Percentiles rank a stretch among this genome's conserved stretches.
These are phyloP conservation scores for Gonapodya prolifera DNA, from an alignment of 192 early-diverging fungal species.

Conservation along the genomic window DNA sequence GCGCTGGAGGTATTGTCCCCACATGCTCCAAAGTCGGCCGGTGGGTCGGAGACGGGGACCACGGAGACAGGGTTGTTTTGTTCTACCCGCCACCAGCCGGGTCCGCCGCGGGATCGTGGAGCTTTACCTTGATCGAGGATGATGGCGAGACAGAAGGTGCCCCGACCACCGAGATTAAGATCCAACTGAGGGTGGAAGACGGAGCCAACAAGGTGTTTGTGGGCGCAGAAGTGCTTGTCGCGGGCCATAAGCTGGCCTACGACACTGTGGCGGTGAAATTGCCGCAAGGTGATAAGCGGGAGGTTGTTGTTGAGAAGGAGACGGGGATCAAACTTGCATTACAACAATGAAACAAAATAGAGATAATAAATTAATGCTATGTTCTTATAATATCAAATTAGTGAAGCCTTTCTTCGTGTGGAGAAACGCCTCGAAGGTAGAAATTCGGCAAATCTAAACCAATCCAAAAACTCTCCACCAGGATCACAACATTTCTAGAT, in stretches of 20 bases:
- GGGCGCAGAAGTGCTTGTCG: constrained; percentile 14
- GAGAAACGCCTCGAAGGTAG: no score
- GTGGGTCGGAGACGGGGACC: constrained; percentile 19
- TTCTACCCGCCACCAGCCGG: constrained; percentile 22
- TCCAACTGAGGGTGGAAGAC: constrained; percentile 20
- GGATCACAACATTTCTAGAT: no score
- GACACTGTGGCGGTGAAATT: constrained; percentile 23
- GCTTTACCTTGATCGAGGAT: constrained; percentile 25
- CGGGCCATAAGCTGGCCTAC: constrained; percentile 18
- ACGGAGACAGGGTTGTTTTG: constrained; percentile 26
- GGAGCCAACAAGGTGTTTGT: constrained; percentile 14
- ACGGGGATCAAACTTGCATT: not conserved
- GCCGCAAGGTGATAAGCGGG: constrained; percentile 13
- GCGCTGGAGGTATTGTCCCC: constrained; percentile 24
- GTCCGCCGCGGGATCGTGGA: constrained; percentile 4
- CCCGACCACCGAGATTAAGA: constrained; percentile 20
- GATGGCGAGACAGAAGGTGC: constrained; percentile 29
- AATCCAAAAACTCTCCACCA: no score
- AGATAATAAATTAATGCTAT: no score
- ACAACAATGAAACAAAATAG: no score
- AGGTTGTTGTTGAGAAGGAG: constrained; percentile 9
- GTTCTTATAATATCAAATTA: no score
- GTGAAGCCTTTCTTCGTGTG: no score
- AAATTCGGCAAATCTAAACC: no score
- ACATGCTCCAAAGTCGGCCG: constrained; percentile 22